phyloP scores from a whole-genome alignment of 2,329 filamentous ascomycete genomes.

The Phialophora verrucosa region DNA sequence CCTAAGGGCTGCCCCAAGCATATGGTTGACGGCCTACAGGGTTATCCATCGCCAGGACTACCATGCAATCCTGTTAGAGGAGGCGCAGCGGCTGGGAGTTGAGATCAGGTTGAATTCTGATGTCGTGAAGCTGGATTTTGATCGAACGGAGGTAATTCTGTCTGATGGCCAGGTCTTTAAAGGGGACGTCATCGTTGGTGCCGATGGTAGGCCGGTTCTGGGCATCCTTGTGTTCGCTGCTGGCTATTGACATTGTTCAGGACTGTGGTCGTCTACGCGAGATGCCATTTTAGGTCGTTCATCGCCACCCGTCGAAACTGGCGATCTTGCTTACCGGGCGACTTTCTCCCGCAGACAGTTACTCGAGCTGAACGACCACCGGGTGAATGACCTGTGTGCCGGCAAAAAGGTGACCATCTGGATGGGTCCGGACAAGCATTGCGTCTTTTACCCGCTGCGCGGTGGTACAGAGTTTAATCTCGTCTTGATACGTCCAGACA shows the following conservation, averaged over 20 bases:
- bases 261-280: slow-evolving; percentile 52
- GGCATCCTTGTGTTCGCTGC: background rate
- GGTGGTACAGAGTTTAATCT: slow-evolving; percentile 67
- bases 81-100: slow-evolving; percentile 50
- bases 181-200: slow-evolving; percentile 54
- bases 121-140: slow-evolving; percentile 39
- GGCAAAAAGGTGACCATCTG: slow-evolving; percentile 49
- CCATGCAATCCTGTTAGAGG: slow-evolving; percentile 50
- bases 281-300: slow-evolving; percentile 51
- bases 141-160: slow-evolving; percentile 42
- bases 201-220: slow-evolving; percentile 47
- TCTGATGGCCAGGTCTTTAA: slow-evolving; percentile 9
- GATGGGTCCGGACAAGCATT: slow-evolving; percentile 67
- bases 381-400: slow-evolving; percentile 19
- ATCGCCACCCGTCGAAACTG: slow-evolving; percentile 57
- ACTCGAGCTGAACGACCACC: slow-evolving; percentile 14
- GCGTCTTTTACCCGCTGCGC: slow-evolving; percentile 66
- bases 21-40: slow-evolving; percentile 1
- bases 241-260: slow-evolving; percentile 9
- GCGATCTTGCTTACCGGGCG: slow-evolving; percentile 59
- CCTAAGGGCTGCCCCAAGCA: no score
- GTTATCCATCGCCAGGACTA: slow-evolving; percentile 56
- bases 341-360: slow-evolving; percentile 20
- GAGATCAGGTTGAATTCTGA: slow-evolving; percentile 40
- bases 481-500: slow-evolving; percentile 69